Evolutionary conservation across 257 asterid species (phyloP).

Genomic region (Cinchona pubescens): DNA sequence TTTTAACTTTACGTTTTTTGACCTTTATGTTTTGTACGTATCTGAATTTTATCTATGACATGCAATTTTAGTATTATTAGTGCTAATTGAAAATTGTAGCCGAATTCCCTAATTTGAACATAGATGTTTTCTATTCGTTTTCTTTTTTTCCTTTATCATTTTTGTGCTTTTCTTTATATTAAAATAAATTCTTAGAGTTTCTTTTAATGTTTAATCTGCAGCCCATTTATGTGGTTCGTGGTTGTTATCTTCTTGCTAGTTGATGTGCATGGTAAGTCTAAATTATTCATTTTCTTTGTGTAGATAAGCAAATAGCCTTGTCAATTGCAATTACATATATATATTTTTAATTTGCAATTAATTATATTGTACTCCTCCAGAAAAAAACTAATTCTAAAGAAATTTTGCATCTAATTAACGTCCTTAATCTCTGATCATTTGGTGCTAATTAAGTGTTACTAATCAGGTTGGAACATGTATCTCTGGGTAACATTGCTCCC

Average conservation of each 20-base stretch:
- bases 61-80: too few species aligned
- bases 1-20: neutral
- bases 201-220: conserved; percentile 21
- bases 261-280: conserved; percentile 68
- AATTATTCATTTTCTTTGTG: neutral
- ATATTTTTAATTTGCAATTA: neutral
- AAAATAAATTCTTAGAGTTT: neutral
- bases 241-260: conserved; percentile 69
- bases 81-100: too few species aligned
- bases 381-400: neutral
- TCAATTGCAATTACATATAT: neutral
- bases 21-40: too few species aligned
- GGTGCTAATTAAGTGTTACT: conserved; percentile 4
- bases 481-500: conserved; percentile 80
- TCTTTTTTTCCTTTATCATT: too few species aligned
- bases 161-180: neutral
- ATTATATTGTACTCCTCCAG: neutral
- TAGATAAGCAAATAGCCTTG: neutral
- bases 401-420: neutral
- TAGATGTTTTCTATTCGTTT: too few species aligned
- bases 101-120: too few species aligned
- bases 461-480: conserved; percentile 70
- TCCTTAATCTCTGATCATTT: neutral
- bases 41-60: too few species aligned
- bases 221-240: conserved; percentile 74